Conservation (phyloP, 2,329 filamentous ascomycete genomes). For the Fusarium sp. region DNA sequence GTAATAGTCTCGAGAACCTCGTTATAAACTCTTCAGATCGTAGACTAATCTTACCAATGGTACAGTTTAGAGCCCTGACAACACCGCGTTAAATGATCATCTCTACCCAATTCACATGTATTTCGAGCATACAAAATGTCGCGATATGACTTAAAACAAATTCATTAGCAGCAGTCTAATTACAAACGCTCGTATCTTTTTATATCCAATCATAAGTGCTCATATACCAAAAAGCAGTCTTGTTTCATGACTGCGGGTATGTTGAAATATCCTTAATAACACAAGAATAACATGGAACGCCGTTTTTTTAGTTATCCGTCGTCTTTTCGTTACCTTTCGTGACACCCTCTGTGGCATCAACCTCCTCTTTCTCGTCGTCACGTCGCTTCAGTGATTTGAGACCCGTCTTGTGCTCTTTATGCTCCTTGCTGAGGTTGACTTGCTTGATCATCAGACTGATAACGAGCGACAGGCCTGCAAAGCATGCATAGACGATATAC, state of each 20-base stretch:
- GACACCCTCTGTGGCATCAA: slow-evolving; percentile 3
- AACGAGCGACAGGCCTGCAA: slow-evolving; percentile 61
- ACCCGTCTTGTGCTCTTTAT: slow-evolving; percentile 70
- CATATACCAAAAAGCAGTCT: neutral
- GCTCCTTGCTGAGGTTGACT: slow-evolving; percentile 64
- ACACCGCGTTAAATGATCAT: neutral
- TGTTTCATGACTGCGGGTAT: neutral
- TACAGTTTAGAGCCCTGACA: neutral
- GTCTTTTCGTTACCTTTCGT: slow-evolving; percentile 19
- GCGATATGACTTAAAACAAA: neutral
- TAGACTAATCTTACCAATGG: neutral
- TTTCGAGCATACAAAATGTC: too few species aligned
- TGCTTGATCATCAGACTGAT: slow-evolving; percentile 62
- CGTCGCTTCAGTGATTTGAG: slow-evolving; percentile 56
- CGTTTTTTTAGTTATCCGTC: slow-evolving; percentile 20
- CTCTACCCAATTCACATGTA: neutral
- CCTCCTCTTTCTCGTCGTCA: slow-evolving; percentile 38
- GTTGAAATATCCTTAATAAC: neutral
- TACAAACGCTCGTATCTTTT: slow-evolving; percentile 12
- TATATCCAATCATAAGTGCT: neutral
- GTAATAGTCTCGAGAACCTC: neutral
- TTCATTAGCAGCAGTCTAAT: neutral
- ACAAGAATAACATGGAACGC: neutral
- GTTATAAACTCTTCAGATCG: neutral
- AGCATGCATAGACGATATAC: slow-evolving; percentile 67